Evolutionary conservation across 2,329 filamentous ascomycete species (phyloP).

Genomic region (Trichoderma sp.): DNA sequence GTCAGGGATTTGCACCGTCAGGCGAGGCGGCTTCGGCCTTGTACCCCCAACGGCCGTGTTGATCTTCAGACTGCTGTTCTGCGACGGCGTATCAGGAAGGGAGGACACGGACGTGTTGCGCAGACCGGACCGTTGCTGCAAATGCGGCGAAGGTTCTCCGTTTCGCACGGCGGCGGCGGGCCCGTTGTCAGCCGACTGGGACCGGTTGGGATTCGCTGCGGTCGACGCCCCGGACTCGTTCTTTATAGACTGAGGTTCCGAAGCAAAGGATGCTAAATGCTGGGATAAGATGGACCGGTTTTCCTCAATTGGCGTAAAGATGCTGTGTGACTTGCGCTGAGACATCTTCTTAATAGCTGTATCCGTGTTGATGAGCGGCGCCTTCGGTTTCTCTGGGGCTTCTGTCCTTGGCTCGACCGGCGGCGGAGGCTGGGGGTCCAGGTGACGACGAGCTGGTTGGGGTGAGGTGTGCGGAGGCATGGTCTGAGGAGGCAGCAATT

Average conservation of each 20-base stretch:
- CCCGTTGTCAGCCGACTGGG: slow-evolving; percentile 67
- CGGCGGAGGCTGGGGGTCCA: slow-evolving; percentile 55
- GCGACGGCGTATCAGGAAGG: slow-evolving; percentile 68
- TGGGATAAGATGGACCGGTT: slow-evolving; percentile 85
- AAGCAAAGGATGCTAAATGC: slow-evolving; percentile 71
- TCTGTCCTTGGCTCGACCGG: slow-evolving; percentile 55
- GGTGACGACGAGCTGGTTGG: slow-evolving; percentile 46
- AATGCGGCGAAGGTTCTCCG: slow-evolving; percentile 59
- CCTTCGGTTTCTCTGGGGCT: slow-evolving; percentile 50
- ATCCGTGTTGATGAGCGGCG: slow-evolving; percentile 54
- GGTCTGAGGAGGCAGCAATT: slow-evolving; percentile 52
- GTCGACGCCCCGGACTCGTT: slow-evolving; percentile 41
- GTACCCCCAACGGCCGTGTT: slow-evolving; percentile 59
- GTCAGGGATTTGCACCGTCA: slow-evolving; percentile 94
- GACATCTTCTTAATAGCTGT: slow-evolving; percentile 63
- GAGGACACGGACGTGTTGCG: slow-evolving; percentile 59
- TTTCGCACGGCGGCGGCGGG: slow-evolving; percentile 56
- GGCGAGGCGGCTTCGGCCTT: slow-evolving; percentile 73
- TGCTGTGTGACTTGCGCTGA: slow-evolving; percentile 82
- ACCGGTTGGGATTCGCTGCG: slow-evolving; percentile 52
- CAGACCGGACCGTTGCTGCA: slow-evolving; percentile 53
- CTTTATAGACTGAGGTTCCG: slow-evolving; percentile 51
- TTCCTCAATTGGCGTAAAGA: slow-evolving; percentile 97
- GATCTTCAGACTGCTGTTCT: slow-evolving; percentile 74
- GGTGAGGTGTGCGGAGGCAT: slow-evolving; percentile 55